Evolutionary conservation across 257 asterid genomes (phyloP).

Genomic region (Prunella vulgaris): DNA sequence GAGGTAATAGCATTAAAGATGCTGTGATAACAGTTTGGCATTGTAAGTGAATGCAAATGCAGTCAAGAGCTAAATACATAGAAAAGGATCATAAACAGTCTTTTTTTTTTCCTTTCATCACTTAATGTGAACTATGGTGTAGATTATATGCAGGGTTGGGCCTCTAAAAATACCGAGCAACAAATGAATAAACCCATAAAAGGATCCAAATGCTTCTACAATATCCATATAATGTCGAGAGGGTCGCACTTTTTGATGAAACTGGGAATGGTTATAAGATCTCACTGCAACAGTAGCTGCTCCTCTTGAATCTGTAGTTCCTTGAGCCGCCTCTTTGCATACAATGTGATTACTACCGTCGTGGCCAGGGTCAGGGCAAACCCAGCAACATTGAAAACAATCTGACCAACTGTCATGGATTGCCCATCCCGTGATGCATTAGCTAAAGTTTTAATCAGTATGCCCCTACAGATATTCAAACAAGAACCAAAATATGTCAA

Average conservation of each 20-base stretch:
- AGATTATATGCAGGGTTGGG: neutral
- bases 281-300: constrained; percentile 51
- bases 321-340: constrained; percentile 64
- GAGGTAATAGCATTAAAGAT: neutral
- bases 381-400: constrained; percentile 53
- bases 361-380: constrained; percentile 50
- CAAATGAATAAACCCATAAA: constrained; percentile 4
- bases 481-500: neutral
- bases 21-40: neutral
- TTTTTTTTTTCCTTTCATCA: constrained; percentile 2
- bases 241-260: too few relatives aligned
- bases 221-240: neutral
- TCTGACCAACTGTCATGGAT: constrained; percentile 46
- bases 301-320: constrained; percentile 67
- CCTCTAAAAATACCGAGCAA: neutral
- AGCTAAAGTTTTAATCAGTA: constrained; percentile 66
- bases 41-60: neutral
- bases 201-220: neutral
- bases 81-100: neutral
- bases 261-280: too few relatives aligned
- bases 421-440: constrained; percentile 60
- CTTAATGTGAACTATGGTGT: neutral
- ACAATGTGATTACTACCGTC: constrained; percentile 59
- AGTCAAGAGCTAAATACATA: constrained; percentile 2
- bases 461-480: constrained; percentile 50